Conservation (phyloP, 768 basidiomycete genomes). For the Phlegmacium glaucopus region DNA sequence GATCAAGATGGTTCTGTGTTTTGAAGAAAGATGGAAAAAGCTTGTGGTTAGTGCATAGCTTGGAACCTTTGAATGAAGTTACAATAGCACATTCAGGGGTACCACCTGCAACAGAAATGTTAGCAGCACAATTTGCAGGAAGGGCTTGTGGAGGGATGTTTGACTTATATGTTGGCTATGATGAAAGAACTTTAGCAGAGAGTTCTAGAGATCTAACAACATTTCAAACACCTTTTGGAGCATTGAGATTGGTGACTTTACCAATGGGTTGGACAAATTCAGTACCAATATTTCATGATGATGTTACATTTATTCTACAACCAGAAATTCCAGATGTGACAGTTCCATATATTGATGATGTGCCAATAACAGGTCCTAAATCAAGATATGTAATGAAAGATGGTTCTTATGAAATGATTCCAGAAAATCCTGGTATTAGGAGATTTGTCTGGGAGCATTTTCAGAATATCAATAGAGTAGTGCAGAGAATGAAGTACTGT, state of each 20-base stretch:
- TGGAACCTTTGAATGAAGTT: slow-evolving; percentile 17
- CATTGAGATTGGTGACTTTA: slow-evolving; percentile 9
- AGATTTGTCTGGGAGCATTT: too few species aligned
- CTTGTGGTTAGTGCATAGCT: slow-evolving; percentile 13
- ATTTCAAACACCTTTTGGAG: slow-evolving; percentile 11
- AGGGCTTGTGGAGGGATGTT: slow-evolving; percentile 3
- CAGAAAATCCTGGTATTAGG: too few species aligned
- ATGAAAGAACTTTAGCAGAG: slow-evolving; percentile 4
- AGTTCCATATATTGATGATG: too few species aligned
- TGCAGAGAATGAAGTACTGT: too few species aligned
- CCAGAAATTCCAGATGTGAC: background rate
- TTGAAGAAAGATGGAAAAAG: slow-evolving; percentile 16
- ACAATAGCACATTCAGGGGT: slow-evolving; percentile 15
- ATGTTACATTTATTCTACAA: slow-evolving; percentile 9
- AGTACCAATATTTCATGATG: slow-evolving; percentile 16
- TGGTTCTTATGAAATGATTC: too few species aligned
- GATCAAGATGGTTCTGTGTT: slow-evolving; percentile 16
- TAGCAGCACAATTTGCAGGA: slow-evolving; percentile 15
- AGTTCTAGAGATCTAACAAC: slow-evolving; percentile 13
- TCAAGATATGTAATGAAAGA: too few species aligned
- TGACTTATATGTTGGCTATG: slow-evolving; percentile 11
- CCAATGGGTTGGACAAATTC: slow-evolving; percentile 19
- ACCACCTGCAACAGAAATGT: slow-evolving; percentile 9
- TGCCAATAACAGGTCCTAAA: too few species aligned
- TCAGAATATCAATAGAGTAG: too few species aligned